Base-by-base conservation (phyloP, 352 stramenopile genomes). In the Plasmopara halstedii region DNA sequence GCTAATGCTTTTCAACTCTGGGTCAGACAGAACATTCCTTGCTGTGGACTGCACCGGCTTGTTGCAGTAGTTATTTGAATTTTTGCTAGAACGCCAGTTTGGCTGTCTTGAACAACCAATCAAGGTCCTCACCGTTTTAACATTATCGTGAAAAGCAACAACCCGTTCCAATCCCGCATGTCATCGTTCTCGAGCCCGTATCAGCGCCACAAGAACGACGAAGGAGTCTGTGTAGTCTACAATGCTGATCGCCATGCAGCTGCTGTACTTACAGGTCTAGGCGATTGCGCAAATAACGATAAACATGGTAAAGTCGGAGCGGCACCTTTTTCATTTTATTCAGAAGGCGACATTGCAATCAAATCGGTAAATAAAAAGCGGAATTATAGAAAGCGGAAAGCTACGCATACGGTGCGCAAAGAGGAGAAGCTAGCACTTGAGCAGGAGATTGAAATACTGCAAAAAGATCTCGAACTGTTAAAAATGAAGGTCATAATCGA, bases 331-430 rank as follows among this genome's bases (percentile, higher is more conserved):
- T n/a, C n/a, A n/a, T n/a, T n/a, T n/a, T n/a, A n/a, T 20, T 18
- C 20, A 14, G 27, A 54, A 21, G 20, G 31, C 7, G 26, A 38
- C 14, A 6, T 14, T 27, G 17, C 18, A n/a, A 26, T 20, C 9
- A 57, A 49, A 27, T 18, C 33, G 1, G 17, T 32, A n/a, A n/a
- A n/a, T 17, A 66, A 61, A 46, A 67, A 53, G 40, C 43, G 53
- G 1, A 39, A 53, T 21, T 70, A 70, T 42, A 72, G 68, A 55
- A 72, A 68, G 43, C 52, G 64, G n/a, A 70, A 70, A 38, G 55
- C 64, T 14, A 73, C 64, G 15, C 56, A 70, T 46, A 70, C 64
- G 14, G 39, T 73, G 26, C 64, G 64, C 20, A 70, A 70, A 54
- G 69, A 80, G 42, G 59, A 80, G 44, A 74, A 63, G 23, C 34